Conservation (phyloP, 192 early-diverging fungal species). For the Backusella tarrabulga region DNA sequence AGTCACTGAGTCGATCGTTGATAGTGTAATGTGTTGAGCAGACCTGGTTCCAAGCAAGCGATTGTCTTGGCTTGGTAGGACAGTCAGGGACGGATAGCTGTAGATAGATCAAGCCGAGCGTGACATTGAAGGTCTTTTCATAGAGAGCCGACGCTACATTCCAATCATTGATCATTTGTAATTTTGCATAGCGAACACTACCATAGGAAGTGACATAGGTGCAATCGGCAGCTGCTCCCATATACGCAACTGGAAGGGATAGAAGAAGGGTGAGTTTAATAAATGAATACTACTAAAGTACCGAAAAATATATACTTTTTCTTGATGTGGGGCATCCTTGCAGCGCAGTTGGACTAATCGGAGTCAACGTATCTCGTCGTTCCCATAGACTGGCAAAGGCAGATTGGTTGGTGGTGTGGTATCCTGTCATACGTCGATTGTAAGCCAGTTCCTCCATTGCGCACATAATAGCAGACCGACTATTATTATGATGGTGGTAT, state of each 20-base stretch:
- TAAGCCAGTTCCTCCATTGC: conserved; percentile 17
- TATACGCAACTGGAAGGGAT: conserved; percentile 15
- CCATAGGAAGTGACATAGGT: conserved; percentile 59
- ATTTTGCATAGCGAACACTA: conserved; percentile 54
- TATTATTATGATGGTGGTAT: background rate
- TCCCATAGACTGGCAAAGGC: background rate
- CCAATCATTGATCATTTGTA: conserved; percentile 80
- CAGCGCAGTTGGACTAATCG: background rate
- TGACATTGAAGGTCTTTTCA: conserved; percentile 84
- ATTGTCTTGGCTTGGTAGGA: conserved; percentile 40
- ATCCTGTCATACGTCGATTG: conserved; percentile 19
- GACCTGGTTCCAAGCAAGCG: conserved; percentile 72
- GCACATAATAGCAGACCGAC: conserved; percentile 1
- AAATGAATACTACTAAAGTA: background rate
- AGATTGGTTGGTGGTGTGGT: background rate
- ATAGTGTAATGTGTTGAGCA: conserved; percentile 76
- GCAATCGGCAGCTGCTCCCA: conserved; percentile 66
- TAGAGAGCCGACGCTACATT: conserved; percentile 84
- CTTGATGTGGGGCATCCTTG: conserved; percentile 21
- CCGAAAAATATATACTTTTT: conserved; percentile 14
- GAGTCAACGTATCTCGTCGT: background rate
- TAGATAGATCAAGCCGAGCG: conserved; percentile 77
- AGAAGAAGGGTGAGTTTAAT: background rate
- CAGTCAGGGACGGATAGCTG: conserved; percentile 65
- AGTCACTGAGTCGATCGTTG: conserved; percentile 78